Base-by-base conservation (phyloP, 768 basidiomycete genomes). In the Pleurotus eryngii region DNA sequence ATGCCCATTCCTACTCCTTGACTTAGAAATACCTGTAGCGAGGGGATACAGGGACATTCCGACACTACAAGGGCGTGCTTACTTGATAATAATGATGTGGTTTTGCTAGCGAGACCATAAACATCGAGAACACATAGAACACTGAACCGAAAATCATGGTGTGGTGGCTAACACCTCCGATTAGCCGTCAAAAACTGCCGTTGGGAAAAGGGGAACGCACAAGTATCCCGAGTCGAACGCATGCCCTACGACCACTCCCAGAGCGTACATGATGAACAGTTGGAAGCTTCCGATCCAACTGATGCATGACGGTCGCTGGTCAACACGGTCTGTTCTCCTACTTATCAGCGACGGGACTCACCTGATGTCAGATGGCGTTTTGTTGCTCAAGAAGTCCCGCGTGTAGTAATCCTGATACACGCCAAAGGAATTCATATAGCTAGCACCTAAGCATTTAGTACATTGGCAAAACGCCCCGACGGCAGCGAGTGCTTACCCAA, bases 401-500 rank as follows among this genome's bases (percentile, higher is more conserved):
- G 75, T 75, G 47, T 81, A 76, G 22, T 77, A 75, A 51, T 81
- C 81, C 67, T 80, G 75, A 58, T 76, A 78, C n/a, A 76, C 72
- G 2, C 78, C 79, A 60, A 77, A 78, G 3, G 76, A 72, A 26
- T 75, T 76, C 24, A 73, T 68, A 57, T 77, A 79, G 4, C 79
- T 80, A 55, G 66, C 64, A 39, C 65, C 65, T 63, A 67, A 69
- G 30, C 17, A 17, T 35, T 46, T 27, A 43, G 54, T 37, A 40
- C 18, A 18, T 35, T 11, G 30, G 5, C 9, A 35, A 35, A 35
- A 2, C 2, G 9, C 30, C 30, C 30, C 30, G 0, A 11, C 30
- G 30, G 11, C 30, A 11, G 11, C 30, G 30, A 9, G 30, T 50
- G 58, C 67, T 20, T 58, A 76, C 72, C 80, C 79, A 57, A 78